Percentiles rank a stretch among this genome's conserved stretches.
phyloP scores from a whole-genome alignment of 2,329 filamentous ascomycete species.

The Chrysosporium keratinophilum region DNA sequence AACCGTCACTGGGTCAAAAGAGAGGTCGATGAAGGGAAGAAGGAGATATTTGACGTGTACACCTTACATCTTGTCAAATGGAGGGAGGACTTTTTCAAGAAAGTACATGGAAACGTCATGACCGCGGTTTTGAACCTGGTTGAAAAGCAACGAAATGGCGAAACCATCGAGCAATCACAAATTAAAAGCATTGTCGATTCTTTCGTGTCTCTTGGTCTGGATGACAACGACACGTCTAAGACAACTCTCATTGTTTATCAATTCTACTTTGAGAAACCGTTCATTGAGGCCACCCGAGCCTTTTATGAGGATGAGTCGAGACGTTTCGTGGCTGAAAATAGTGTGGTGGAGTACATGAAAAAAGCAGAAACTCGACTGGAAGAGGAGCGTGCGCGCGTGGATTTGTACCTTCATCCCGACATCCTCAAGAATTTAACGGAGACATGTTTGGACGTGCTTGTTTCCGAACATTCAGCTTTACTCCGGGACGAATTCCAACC shows the following conservation, averaged over 20 bases:
- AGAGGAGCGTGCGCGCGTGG: constrained; percentile 89
- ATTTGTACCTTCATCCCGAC: constrained; percentile 81
- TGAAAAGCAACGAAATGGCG: constrained; percentile 92
- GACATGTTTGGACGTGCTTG: constrained; percentile 77
- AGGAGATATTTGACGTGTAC: constrained; percentile 96
- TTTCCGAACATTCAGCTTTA: constrained; percentile 75
- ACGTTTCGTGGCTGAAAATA: constrained; percentile 91
- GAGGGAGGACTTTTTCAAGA: constrained; percentile 80
- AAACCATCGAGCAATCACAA: constrained; percentile 93
- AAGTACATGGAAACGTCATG: constrained; percentile 84
- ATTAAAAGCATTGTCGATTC: constrained; percentile 97
- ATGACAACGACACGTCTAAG: constrained; percentile 86
- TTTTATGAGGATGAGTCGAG: constrained; percentile 92
- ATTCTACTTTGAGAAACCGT: constrained; percentile 83
- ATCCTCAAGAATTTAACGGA: constrained; percentile 77
- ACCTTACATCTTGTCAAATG: constrained; percentile 92
- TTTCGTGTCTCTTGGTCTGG: constrained; percentile 86
- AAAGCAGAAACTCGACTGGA: constrained; percentile 84
- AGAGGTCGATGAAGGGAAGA: constrained; percentile 97
- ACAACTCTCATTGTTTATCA: constrained; percentile 93
- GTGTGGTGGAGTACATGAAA: constrained; percentile 99
- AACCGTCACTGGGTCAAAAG: constrained; percentile 99
- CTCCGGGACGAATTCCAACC: constrained; percentile 92
- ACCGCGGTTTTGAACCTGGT: constrained; percentile 86
- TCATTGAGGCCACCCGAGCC: constrained; percentile 67